Evolutionary conservation across 306 rosid species (phyloP), one percentile per base, ranked within the genome.

Genomic region (Begonia masoniana): DNA sequence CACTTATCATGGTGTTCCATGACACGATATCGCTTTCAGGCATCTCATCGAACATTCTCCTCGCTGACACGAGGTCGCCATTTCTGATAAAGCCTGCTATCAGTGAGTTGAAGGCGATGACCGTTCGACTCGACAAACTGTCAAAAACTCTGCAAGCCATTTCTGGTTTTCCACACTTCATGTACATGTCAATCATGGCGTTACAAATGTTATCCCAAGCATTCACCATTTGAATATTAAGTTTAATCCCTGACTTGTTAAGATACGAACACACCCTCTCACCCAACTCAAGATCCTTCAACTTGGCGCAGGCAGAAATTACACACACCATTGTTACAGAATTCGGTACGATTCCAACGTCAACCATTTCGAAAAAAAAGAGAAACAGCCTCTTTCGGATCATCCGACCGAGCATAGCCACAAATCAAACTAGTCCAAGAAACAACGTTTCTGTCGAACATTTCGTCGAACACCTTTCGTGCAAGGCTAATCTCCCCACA

Each of bases 371-470:
- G 58, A 77, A 84, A 69, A 79, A 88, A 60, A 84, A 72, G n/a
- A 60, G 79, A 71, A 59, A 77, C 80, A 46, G 80, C 92, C 66
- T 73, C 84, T 58, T 71, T 76, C 6, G 76, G 63, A 50, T 41
- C 51, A 43, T 60, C 69, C 57, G 67, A 61, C 61, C 84, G 69
- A 43, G 72, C 74, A 70, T 82, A 81, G 4, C 95, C 95, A 67
- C 82, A 82, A 55, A 82, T 88, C 79, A 88, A 74, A 62, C 84
- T 79, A 62, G 93, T 88, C 97, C 93, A 84, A 12, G 88, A 84
- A 76, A 84, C 84, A 16, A 76, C 94, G 62, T 82, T 85, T 79
- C 95, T 82, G 1, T 80, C 76, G 55, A 43, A 59, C 96, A 86
- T 80, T 68, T 7, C 60, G 42, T 80, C 96, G 63, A 86, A 86